A percentile compares a stretch with the other conserved stretches of the same genome.
These are phyloP conservation scores for Coemansia sp. DNA, from an alignment of 192 early-diverging fungal species.

Conservation along the genomic window DNA sequence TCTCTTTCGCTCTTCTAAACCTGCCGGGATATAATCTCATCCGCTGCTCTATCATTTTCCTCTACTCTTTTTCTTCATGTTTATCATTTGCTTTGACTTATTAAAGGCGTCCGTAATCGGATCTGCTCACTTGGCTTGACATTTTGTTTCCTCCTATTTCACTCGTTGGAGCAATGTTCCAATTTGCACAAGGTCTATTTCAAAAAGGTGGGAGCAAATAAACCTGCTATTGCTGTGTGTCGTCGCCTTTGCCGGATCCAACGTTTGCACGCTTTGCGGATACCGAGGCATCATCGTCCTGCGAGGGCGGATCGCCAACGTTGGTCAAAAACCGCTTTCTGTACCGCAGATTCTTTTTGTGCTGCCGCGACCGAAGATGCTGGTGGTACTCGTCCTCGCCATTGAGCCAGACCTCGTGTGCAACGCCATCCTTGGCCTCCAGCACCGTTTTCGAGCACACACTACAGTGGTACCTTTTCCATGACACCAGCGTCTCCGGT, in stretches of 20 bases:
- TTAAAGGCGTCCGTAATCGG: background rate
- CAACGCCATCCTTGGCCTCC: conserved; percentile 39
- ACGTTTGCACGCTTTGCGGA: background rate
- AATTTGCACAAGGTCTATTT: background rate
- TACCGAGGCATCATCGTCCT: background rate
- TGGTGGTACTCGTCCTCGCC: conserved; percentile 76
- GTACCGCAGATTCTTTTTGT: conserved; percentile 52
- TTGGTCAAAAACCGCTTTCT: conserved; percentile 15
- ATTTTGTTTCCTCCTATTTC: too few species aligned
- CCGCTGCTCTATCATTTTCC: background rate
- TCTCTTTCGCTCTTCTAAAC: background rate
- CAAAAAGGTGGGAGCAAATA: background rate
- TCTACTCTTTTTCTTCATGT: background rate
- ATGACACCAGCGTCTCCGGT: conserved; percentile 44
- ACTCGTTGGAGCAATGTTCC: too few species aligned
- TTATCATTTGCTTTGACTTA: conserved; percentile 2
- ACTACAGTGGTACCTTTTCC: conserved; percentile 70
- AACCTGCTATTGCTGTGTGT: background rate
- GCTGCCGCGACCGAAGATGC: conserved; percentile 68
- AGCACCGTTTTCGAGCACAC: conserved; percentile 61
- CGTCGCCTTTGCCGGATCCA: background rate
- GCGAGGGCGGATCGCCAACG: background rate
- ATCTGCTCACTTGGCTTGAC: background rate
- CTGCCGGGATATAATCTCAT: background rate
- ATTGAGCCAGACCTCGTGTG: conserved; percentile 59